Percentiles rank a stretch among this genome's conserved stretches.
phyloP scores from a whole-genome alignment of 768 basidiomycete genomes.

The Ephemerocybe angulata region DNA sequence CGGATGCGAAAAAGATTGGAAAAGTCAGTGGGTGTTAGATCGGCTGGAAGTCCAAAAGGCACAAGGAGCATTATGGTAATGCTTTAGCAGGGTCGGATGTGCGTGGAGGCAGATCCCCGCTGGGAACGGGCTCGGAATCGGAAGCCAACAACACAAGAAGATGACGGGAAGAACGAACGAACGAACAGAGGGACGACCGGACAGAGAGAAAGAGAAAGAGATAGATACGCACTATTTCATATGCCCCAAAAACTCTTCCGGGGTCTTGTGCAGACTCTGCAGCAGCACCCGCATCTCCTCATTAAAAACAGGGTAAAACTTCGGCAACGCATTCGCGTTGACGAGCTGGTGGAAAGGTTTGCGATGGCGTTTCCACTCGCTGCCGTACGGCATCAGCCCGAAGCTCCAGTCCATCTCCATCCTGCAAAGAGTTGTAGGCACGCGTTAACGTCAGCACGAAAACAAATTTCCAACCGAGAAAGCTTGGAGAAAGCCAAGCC shows the following conservation, averaged over 20 bases:
- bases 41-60: too few relatives aligned
- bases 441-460: neutral
- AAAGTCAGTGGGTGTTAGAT: too few relatives aligned
- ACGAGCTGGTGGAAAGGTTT: constrained; percentile 2
- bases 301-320: constrained; percentile 30
- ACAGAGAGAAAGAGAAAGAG: too few relatives aligned
- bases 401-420: constrained; percentile 3
- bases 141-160: neutral
- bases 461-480: neutral
- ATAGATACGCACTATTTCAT: neutral
- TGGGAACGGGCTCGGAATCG: neutral
- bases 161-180: neutral
- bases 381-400: neutral
- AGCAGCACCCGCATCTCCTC: constrained; percentile 3
- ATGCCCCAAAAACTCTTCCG: constrained; percentile 1
- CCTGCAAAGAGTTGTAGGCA: neutral
- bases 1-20: too few relatives aligned
- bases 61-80: too few relatives aligned
- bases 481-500: too few relatives aligned
- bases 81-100: too few relatives aligned
- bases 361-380: constrained; percentile 6
- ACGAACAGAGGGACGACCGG: too few relatives aligned
- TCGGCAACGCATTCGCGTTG: constrained; percentile 22
- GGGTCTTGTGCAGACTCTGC: neutral
- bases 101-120: too few relatives aligned